Base-by-base conservation (phyloP, 1,284 basidiomycete species). In the Ganoderma resinaceum region DNA sequence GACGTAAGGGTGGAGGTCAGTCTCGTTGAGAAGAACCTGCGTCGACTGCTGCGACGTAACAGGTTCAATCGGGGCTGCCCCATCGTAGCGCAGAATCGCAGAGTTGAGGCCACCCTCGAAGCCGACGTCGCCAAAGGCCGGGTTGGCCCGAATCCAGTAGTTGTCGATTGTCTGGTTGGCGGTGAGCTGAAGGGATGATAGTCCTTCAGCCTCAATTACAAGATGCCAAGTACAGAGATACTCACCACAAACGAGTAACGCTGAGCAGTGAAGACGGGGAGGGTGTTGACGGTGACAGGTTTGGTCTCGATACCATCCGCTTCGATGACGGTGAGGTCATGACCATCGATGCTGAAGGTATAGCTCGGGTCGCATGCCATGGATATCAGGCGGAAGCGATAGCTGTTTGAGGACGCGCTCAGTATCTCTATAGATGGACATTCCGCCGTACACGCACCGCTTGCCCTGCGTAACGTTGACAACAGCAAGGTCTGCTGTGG, bases 371-470 rank as follows among this genome's bases (percentile, higher is more conserved):
- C 76, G 66, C 78, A 79, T 1, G 81, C 74, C 77, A 83, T 84
- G 75, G 85, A 86, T 76, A 89, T 79, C 63, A 90, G 72, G 14
- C 88, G 76, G 66, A 77, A 71, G 12, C 77, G 75, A 60, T 77
- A 84, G 12, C 72, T 74, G 23, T 23, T n/a, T 16, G 3, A 55
- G 12, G 29, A 55, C 31, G 20, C 6, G 20, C 6, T 58, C 33
- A 35, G 20, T 20, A 23, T 31, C 9, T 20, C 12, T 20, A 18
- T 23, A 33, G 7, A 31, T 16, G 26, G 3, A 43, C 26, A 43
- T 23, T 16, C 23, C 20, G 33, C 5, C 23, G 29, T 57, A 35
- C 8, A 62, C 46, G 49, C 31, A 78, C 26, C 85, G 81, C 66
- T 84, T 80, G 46, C 76, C 66, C 7, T 63, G 26, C n/a, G 59